phyloP scores from a whole-genome alignment of 2,329 filamentous ascomycete genomes.

The Plectosphaerella plurivora region DNA sequence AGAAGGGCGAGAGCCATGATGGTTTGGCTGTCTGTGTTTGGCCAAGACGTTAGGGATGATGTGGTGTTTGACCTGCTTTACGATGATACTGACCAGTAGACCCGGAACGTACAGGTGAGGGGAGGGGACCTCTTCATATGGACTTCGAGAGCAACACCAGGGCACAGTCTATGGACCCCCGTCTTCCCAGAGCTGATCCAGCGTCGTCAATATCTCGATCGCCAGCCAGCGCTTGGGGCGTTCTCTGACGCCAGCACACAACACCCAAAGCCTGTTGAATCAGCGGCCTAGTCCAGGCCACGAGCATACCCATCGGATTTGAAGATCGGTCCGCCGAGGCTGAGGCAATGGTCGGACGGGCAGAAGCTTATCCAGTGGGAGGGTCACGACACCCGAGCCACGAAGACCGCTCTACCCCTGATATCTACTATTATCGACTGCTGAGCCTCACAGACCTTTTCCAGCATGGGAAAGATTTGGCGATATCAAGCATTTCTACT shows the following conservation, averaged over 20 bases:
- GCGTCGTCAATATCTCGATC: background rate
- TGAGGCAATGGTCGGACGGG: background rate
- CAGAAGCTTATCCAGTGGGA: background rate
- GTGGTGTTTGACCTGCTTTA: background rate
- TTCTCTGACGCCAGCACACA: no score
- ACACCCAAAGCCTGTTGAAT: background rate
- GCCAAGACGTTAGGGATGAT: background rate
- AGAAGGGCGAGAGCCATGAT: background rate
- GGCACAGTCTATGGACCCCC: background rate
- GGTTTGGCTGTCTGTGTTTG: background rate
- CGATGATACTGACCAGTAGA: background rate
- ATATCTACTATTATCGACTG: background rate
- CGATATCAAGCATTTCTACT: background rate
- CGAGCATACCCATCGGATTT: background rate
- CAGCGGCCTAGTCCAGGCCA: background rate
- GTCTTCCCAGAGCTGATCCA: background rate
- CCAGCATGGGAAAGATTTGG: background rate
- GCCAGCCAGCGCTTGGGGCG: no score
- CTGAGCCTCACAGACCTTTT: background rate
- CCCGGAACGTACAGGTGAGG: background rate
- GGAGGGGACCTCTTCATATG: background rate
- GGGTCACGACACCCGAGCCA: background rate
- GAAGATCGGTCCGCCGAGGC: background rate
- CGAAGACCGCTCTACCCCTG: background rate
- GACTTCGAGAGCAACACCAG: background rate